Evolutionary conservation across 176 grass and related monocot genomes (phyloP), one percentile per base, ranked within the genome.

Genomic region (Alloteropsis semialata): DNA sequence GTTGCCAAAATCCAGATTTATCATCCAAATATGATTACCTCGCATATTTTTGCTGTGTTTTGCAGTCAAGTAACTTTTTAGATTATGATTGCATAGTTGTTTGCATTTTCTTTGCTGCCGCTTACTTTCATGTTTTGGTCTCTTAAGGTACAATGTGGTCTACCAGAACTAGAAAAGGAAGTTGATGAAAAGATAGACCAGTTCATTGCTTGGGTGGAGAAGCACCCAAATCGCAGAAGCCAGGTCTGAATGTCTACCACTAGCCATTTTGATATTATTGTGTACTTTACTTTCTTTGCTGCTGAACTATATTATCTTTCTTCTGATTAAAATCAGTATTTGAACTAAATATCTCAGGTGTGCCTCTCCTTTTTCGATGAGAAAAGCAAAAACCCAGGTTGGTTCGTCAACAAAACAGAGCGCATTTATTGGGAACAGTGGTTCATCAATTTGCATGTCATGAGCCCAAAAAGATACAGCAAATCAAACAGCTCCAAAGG

Each of bases 171-270:
- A 93, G 92, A 98, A 76, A 98, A 95, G 77, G 94, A 98, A 83
- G 90, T 93, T 10, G 89, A 98, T 88, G 96, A 95, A 85, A 98
- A 92, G 85, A 92, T 93, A 30, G 69, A 83, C n/a, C 93, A 95
- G 77, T 96, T 95, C 45, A 86, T 74, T 85, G 55, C 75, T 82
- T 98, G 96, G 96, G 87, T 85, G 16, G 96, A 96, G 58, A 98
- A 96, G 66, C 96, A 98, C 77, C 96, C 96, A 70, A 98, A 98
- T 82, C 87, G 80, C 6, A 98, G 83, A 92, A 95, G 87, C 77
- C 89, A 95, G 96, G 96, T 91, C 70, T 73, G 14, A 68, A 59
- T 32, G 48, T 73, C 24, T 46, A 29, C 54, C 42, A 33, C 24
- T 64, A 38, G 37, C 33, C n/a, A 39, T 72, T 43, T 78, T 57